phyloP scores from a whole-genome alignment of 306 rosid genomes.

The Cicer judaicum region DNA sequence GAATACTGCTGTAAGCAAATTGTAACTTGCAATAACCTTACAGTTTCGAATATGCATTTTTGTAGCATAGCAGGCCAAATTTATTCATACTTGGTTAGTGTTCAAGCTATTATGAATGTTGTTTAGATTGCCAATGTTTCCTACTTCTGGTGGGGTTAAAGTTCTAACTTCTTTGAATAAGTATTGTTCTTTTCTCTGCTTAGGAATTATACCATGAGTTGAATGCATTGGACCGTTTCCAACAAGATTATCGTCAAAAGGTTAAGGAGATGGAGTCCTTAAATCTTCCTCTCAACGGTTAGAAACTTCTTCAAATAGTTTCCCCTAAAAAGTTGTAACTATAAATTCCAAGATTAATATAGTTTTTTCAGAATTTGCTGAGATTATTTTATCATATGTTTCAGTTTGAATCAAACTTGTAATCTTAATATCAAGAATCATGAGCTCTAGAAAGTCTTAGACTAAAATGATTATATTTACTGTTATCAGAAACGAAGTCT shows the following conservation, averaged over 20 bases:
- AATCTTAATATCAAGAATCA: neutral
- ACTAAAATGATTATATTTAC: neutral
- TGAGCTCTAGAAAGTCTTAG: neutral
- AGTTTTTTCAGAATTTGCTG: constrained; percentile 32
- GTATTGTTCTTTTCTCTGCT: constrained; percentile 12
- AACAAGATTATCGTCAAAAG: constrained; percentile 79
- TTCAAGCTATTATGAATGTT: constrained; percentile 27
- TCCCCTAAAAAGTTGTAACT: neutral
- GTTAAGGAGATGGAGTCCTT: constrained; percentile 73
- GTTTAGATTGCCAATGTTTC: neutral
- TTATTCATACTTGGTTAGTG: neutral
- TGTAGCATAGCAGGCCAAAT: constrained; percentile 9
- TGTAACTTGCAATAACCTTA: constrained; percentile 17
- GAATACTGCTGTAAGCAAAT: constrained; percentile 76
- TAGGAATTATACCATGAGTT: constrained; percentile 89
- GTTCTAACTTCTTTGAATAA: constrained; percentile 34
- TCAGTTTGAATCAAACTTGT: neutral
- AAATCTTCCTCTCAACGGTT: constrained; percentile 79
- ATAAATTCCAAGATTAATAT: neutral
- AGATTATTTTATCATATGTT: neutral
- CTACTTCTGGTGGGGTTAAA: constrained; percentile 5
- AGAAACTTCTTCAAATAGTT: constrained; percentile 38
- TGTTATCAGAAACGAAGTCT: neutral
- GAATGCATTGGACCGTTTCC: constrained; percentile 72
- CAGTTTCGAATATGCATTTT: neutral